A percentile compares a stretch with the other conserved stretches of the same genome.
phyloP scores from a whole-genome alignment of 2,329 filamentous ascomycete species.

The Scytalidium lignicola region DNA sequence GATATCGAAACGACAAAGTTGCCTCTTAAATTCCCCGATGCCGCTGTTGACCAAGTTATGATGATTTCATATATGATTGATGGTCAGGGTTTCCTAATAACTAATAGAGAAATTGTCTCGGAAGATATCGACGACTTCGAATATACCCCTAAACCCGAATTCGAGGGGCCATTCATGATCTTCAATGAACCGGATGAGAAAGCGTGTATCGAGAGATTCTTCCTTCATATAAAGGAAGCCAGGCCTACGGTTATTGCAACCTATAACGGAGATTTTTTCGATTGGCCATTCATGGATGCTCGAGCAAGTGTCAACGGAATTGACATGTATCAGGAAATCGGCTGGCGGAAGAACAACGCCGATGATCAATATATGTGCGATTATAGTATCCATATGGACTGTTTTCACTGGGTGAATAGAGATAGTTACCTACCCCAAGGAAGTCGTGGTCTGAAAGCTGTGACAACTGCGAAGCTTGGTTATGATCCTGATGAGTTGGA shows the following conservation, averaged over 20 bases:
- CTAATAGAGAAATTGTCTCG: slow-evolving; percentile 94
- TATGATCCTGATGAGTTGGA: slow-evolving; percentile 98
- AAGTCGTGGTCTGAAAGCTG: slow-evolving; percentile 93
- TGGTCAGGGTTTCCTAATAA: slow-evolving; percentile 95
- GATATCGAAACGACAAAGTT: slow-evolving; percentile 98
- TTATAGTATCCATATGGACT: slow-evolving; percentile 98
- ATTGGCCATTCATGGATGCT: slow-evolving; percentile 98
- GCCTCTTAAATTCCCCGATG: slow-evolving; percentile 93
- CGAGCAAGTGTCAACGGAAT: slow-evolving; percentile 91
- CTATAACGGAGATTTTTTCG: slow-evolving; percentile 99
- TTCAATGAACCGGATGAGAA: slow-evolving; percentile 98
- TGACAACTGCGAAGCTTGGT: slow-evolving; percentile 94
- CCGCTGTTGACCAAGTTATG: slow-evolving; percentile 94
- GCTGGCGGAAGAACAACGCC: slow-evolving; percentile 79
- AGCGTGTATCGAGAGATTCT: slow-evolving; percentile 81
- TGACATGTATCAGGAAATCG: slow-evolving; percentile 98
- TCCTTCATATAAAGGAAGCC: slow-evolving; percentile 90
- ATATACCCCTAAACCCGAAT: slow-evolving; percentile 96
- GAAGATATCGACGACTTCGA: slow-evolving; percentile 98
- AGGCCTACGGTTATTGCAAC: slow-evolving; percentile 95
- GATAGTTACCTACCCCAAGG: slow-evolving; percentile 97
- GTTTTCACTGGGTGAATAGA: slow-evolving; percentile 97
- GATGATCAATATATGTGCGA: slow-evolving; percentile 96
- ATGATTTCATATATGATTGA: slow-evolving; percentile 99
- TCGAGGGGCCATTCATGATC: slow-evolving; percentile 90